phyloP scores from a whole-genome alignment of 192 early-diverging fungal species.

The Coemansia sp. region DNA sequence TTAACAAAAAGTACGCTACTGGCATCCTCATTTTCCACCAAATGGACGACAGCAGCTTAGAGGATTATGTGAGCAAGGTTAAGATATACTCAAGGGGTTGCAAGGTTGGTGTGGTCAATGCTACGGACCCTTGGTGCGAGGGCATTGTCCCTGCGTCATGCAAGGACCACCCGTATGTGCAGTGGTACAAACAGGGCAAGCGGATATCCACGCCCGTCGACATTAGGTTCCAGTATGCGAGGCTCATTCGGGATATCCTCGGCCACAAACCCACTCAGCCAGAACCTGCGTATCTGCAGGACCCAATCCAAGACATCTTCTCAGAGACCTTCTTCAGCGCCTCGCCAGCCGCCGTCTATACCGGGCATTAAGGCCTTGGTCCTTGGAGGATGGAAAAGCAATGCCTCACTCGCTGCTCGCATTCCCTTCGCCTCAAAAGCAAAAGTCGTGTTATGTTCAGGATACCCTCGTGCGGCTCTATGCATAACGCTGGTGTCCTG shows the following conservation, averaged over 20 bases:
- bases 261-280: not conserved
- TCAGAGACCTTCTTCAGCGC: not conserved
- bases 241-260: conserved; percentile 1
- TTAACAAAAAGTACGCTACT: not conserved
- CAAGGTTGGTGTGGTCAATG: conserved; percentile 5
- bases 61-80: not conserved
- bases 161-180: conserved; percentile 8
- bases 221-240: conserved; percentile 7
- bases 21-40: conserved; percentile 6
- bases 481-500: too few species aligned
- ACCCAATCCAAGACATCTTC: not conserved
- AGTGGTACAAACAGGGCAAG: conserved; percentile 5
- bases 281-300: not conserved
- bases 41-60: not conserved
- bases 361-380: too few species aligned
- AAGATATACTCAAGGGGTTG: not conserved
- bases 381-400: too few species aligned
- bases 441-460: too few species aligned
- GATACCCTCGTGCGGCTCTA: too few species aligned
- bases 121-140: conserved; percentile 2
- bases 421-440: too few species aligned
- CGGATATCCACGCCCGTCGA: not conserved
- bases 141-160: not conserved
- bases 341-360: conserved; percentile 2
- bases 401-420: too few species aligned